Conservation (phyloP, 2,329 filamentous ascomycete genomes). For the Fusarium hainanense region DNA sequence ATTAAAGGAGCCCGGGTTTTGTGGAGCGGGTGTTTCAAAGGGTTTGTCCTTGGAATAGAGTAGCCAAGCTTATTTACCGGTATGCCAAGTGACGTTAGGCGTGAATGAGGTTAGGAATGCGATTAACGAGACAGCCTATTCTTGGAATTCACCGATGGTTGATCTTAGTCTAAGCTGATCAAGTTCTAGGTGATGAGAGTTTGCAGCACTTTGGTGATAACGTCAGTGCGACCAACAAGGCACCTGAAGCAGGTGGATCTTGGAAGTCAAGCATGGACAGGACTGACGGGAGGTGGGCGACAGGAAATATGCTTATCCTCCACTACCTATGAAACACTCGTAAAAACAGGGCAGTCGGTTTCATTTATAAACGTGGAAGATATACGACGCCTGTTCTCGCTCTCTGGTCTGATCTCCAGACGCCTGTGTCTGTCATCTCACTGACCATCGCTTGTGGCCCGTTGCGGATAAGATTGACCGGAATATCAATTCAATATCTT, state of each 20-base stretch:
- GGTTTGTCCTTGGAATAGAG: not conserved
- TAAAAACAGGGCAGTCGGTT: not conserved
- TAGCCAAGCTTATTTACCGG: conserved; percentile 1
- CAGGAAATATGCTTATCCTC: not conserved
- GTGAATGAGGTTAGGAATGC: not conserved
- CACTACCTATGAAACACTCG: not conserved
- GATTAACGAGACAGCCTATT: not conserved
- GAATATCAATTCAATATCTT: not conserved
- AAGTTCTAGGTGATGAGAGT: accelerated
- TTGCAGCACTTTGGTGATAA: not conserved
- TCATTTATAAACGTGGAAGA: not conserved
- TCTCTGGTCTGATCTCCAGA: not conserved
- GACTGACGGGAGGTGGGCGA: not conserved
- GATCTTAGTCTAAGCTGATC: not conserved
- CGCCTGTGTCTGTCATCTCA: not conserved
- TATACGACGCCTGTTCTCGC: not conserved
- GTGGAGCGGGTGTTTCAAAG: conserved; percentile 22
- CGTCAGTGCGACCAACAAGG: not conserved
- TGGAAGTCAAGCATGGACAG: not conserved
- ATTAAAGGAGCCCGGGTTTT: conserved; percentile 20
- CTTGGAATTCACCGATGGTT: not conserved
- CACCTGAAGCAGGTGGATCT: not conserved
- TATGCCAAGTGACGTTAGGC: not conserved
- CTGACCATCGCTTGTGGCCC: not conserved
- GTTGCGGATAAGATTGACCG: not conserved